A percentile compares a stretch with the other conserved stretches of the same genome.
phyloP scores from a whole-genome alignment of 2,329 filamentous ascomycete species.

The Parascedosporium putredinis region DNA sequence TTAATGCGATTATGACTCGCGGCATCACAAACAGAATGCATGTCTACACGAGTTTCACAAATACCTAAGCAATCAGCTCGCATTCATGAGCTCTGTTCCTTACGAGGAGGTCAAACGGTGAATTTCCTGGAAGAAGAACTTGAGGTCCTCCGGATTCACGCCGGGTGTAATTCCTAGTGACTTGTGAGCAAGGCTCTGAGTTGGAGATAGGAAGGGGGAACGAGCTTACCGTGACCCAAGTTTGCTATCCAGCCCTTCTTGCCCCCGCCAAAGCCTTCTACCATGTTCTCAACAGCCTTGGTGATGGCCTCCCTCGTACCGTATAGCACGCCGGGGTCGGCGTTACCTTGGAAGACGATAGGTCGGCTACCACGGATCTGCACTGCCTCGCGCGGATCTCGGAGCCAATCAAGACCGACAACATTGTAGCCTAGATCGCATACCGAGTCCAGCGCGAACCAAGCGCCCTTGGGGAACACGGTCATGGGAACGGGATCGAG shows the following conservation, averaged over 20 bases:
- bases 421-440: slow-evolving; percentile 88
- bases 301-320: slow-evolving; percentile 76
- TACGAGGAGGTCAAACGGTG: slow-evolving; percentile 53
- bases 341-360: slow-evolving; percentile 84
- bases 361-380: slow-evolving; percentile 64
- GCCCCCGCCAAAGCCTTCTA: slow-evolving; percentile 66
- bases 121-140: slow-evolving; percentile 88
- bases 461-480: slow-evolving; percentile 95
- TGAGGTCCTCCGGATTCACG: slow-evolving; percentile 86
- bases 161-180: slow-evolving; percentile 75
- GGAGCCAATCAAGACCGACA: slow-evolving; percentile 89
- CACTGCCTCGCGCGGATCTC: slow-evolving; percentile 77
- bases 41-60: no score
- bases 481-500: slow-evolving; percentile 86
- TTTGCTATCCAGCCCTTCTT: slow-evolving; percentile 95
- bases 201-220: slow-evolving; percentile 6
- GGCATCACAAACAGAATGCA: neutral
- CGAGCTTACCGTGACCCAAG: slow-evolving; percentile 71
- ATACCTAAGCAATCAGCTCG: neutral
- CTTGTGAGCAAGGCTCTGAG: slow-evolving; percentile 2
- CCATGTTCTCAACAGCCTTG: slow-evolving; percentile 72
- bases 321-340: slow-evolving; percentile 87
- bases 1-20: neutral
- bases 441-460: slow-evolving; percentile 82
- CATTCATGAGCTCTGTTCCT: neutral